Conservation (phyloP, 2,329 filamentous ascomycete genomes). For the Alternaria sp. region DNA sequence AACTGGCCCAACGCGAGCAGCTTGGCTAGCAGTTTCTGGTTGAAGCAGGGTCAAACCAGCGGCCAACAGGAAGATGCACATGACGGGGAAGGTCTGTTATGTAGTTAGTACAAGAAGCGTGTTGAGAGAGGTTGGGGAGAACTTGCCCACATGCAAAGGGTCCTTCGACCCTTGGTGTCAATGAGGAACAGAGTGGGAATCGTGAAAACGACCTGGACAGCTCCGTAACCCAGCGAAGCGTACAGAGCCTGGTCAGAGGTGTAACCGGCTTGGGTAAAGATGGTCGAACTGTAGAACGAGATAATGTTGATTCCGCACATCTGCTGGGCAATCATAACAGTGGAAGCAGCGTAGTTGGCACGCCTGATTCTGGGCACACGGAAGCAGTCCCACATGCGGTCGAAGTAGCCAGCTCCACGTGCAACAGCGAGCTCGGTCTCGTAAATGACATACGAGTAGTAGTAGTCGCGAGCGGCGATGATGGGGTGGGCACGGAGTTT, state of each 20-base stretch:
- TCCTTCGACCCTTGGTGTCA: conserved; percentile 50
- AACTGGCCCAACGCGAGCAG: conserved; percentile 44
- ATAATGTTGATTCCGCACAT: conserved; percentile 72
- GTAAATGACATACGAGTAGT: conserved; percentile 49
- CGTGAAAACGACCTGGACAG: conserved; percentile 47
- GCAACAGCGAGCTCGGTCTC: conserved; percentile 47
- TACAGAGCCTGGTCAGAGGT: conserved; percentile 38
- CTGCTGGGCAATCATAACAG: conserved; percentile 52
- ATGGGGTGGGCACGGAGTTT: conserved; percentile 50
- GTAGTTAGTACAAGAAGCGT: not conserved
- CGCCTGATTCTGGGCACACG: conserved; percentile 49
- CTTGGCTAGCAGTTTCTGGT: conserved; percentile 21
- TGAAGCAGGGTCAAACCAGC: conserved; percentile 48
- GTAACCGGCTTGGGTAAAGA: conserved; percentile 66
- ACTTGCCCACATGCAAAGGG: conserved; percentile 34
- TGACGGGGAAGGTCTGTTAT: conserved; percentile 44
- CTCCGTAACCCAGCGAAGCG: conserved; percentile 50
- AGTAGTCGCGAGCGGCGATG: conserved; percentile 48
- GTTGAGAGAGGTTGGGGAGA: not conserved
- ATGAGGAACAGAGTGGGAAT: conserved; percentile 51
- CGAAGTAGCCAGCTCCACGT: conserved; percentile 47
- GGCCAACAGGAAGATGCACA: conserved; percentile 49
- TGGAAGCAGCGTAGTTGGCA: conserved; percentile 51
- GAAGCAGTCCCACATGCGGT: conserved; percentile 60
- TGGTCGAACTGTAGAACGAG: conserved; percentile 78